phyloP scores from a whole-genome alignment of 1,284 basidiomycete genomes.

The Cryptococcus neoformans region DNA sequence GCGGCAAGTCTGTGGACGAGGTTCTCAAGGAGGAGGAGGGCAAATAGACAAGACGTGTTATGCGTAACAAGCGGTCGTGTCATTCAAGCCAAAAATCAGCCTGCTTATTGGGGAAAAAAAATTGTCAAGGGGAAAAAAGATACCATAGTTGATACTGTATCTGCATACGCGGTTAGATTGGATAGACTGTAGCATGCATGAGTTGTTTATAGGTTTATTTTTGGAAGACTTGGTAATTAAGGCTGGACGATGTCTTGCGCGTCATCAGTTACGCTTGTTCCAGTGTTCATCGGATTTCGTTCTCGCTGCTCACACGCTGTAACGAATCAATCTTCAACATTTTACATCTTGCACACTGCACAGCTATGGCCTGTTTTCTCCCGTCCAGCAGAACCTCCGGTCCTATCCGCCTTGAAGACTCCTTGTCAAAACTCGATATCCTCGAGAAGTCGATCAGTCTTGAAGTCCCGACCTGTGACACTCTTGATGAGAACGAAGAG shows the following conservation, averaged over 20 bases:
- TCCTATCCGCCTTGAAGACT: not conserved
- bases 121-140: no score
- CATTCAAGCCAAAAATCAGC: not conserved
- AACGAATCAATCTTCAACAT: no score
- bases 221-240: no score
- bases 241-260: no score
- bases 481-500: conserved; percentile 22
- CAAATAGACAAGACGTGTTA: not conserved
- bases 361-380: not conserved
- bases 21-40: conserved; percentile 40
- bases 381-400: not conserved
- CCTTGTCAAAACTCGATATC: not conserved
- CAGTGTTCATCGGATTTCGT: no score
- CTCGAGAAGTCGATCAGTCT: not conserved
- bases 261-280: no score
- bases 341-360: no score
- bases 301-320: no score
- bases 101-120: not conserved
- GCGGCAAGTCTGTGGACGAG: conserved; percentile 50
- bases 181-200: no score
- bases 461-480: not conserved
- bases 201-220: no score
- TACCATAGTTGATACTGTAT: no score
- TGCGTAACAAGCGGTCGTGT: not conserved
- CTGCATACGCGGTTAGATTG: no score